These are phyloP conservation scores for Moesziomyces sp. DNA, from an alignment of 1,284 basidiomycete species.

Conservation along the genomic window DNA sequence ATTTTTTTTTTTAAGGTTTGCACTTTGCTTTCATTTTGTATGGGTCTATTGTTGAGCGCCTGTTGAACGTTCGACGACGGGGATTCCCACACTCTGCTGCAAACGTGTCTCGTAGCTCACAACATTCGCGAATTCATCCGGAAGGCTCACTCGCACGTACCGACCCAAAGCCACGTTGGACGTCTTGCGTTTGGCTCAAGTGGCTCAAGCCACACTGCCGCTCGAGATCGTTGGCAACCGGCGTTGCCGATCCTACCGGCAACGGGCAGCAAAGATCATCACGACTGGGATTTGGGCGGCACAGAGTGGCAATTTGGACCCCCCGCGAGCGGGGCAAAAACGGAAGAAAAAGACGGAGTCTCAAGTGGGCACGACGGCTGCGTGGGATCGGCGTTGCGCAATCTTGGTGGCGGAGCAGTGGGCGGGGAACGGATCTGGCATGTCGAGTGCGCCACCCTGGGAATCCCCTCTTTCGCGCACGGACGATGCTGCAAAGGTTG, in stretches of 20 bases:
- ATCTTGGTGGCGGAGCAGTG: background rate
- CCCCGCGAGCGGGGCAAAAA: no score
- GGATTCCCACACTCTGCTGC: background rate
- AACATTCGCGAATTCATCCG: no score
- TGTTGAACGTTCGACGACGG: background rate
- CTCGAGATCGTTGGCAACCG: no score
- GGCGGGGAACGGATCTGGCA: background rate
- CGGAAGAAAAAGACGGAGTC: no score
- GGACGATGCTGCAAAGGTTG: no score
- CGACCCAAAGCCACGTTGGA: no score
- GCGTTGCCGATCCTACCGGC: no score
- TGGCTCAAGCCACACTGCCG: no score
- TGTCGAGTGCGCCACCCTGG: conserved; percentile 1
- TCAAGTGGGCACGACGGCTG: background rate
- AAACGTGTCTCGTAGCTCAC: background rate
- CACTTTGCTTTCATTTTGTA: background rate
- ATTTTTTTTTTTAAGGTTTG: background rate
- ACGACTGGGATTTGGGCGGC: no score
- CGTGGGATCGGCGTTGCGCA: background rate
- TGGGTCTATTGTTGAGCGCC: background rate
- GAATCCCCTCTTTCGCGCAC: background rate
- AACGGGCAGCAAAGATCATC: no score
- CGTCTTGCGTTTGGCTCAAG: no score
- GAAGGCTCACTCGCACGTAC: no score
- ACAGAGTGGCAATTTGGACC: background rate